Conservation (phyloP, 2,329 filamentous ascomycete genomes). For the Stylonectria norvegica region DNA sequence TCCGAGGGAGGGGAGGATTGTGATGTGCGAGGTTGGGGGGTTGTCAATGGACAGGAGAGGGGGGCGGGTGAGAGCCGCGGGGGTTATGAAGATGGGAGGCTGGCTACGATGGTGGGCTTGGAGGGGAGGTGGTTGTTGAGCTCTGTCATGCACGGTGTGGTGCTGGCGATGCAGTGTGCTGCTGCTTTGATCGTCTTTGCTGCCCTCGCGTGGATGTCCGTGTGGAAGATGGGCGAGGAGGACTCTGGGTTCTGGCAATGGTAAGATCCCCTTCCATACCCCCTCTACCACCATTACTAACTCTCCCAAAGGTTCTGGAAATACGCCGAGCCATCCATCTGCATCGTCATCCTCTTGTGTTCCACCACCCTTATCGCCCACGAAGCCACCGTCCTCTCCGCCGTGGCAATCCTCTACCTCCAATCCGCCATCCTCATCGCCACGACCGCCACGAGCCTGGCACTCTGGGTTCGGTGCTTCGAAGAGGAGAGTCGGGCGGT, state of each 20-base stretch:
- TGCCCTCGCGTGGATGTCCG: slow-evolving; percentile 25
- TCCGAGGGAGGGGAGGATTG: slow-evolving; percentile 14
- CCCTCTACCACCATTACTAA: slow-evolving; percentile 3
- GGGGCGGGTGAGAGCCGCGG: slow-evolving; percentile 3
- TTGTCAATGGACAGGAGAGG: background rate
- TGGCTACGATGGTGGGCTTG: slow-evolving; percentile 4
- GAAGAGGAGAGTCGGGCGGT: slow-evolving; percentile 20
- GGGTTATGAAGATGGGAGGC: slow-evolving; percentile 4
- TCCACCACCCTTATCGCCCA: slow-evolving; percentile 22
- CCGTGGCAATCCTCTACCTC: slow-evolving; percentile 24
- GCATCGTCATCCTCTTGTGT: slow-evolving; percentile 20
- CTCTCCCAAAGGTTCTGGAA: slow-evolving; percentile 25
- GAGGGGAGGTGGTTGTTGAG: slow-evolving; percentile 16
- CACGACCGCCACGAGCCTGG: slow-evolving; percentile 16
- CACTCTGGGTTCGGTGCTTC: slow-evolving; percentile 22
- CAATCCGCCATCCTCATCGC: slow-evolving; percentile 26
- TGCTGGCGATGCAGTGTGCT: slow-evolving; percentile 26
- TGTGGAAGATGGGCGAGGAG: slow-evolving; percentile 22
- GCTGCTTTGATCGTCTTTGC: slow-evolving; percentile 25
- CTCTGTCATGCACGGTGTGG: slow-evolving; percentile 23
- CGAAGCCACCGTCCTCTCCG: slow-evolving; percentile 26
- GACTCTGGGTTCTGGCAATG: slow-evolving; percentile 25
- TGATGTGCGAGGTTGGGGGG: slow-evolving; percentile 12
- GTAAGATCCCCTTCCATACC: slow-evolving; percentile 8
- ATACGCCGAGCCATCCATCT: slow-evolving; percentile 18